A percentile compares a stretch with the other conserved stretches of the same genome.
Evolutionary conservation across 1,139 yeast genomes (phyloP).

Genomic region (Blastobotrys persicus): DNA sequence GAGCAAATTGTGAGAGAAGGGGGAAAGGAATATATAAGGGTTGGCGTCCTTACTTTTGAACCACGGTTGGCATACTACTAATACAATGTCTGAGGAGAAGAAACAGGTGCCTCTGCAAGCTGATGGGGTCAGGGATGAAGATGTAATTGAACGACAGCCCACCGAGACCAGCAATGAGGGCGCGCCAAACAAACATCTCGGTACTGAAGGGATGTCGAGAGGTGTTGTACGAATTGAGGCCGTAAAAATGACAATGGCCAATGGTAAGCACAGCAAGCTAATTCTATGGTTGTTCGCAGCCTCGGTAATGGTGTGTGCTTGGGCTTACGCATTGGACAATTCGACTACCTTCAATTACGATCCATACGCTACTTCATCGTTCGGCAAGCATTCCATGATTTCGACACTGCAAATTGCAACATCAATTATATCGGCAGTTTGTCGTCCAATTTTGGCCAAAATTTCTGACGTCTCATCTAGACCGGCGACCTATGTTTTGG

Average conservation of each 20-base stretch:
- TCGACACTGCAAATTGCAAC: conserved; percentile 26
- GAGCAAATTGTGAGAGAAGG: no score
- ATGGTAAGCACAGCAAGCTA: neutral
- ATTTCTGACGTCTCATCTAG: conserved; percentile 35
- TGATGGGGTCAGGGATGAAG: neutral
- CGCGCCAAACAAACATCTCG: neutral
- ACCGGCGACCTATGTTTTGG: conserved; percentile 32
- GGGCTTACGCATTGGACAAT: neutral
- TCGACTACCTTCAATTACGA: neutral
- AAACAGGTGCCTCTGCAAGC: neutral
- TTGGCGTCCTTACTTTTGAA: neutral
- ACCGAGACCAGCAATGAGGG: neutral
- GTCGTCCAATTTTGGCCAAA: conserved; percentile 40
- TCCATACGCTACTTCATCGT: conserved; percentile 12
- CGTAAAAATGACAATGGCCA: neutral
- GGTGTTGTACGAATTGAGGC: neutral
- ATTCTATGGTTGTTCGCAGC: neutral
- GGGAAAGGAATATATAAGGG: neutral
- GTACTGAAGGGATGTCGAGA: neutral
- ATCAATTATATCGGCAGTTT: conserved; percentile 37
- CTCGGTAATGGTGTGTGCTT: neutral
- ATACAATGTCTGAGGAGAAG: neutral
- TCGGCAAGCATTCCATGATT: conserved; percentile 21
- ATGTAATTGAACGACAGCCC: neutral
- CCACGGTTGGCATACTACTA: neutral